phyloP scores from a whole-genome alignment of 2,329 filamentous ascomycete species.

The Penicillium sp. region DNA sequence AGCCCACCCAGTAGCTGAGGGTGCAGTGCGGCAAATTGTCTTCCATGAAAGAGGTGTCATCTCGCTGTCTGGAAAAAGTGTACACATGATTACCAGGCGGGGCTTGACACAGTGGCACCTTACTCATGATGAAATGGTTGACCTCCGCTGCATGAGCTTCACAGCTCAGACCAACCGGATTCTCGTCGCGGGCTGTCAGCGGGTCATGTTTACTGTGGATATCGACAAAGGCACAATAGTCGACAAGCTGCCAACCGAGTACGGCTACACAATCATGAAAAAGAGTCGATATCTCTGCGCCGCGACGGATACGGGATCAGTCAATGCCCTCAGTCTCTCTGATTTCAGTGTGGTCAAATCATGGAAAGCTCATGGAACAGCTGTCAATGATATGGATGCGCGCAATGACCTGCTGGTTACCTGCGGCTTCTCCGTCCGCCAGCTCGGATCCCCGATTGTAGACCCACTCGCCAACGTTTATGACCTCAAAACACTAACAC shows the following conservation, averaged over 20 bases:
- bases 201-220: conserved; percentile 76
- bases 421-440: conserved; percentile 85
- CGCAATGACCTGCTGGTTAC: conserved; percentile 94
- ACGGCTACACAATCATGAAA: conserved; percentile 89
- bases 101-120: conserved; percentile 89
- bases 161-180: conserved; percentile 84
- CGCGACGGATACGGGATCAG: conserved; percentile 75
- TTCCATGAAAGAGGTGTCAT: conserved; percentile 90
- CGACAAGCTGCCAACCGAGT: conserved; percentile 69
- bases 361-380: conserved; percentile 86
- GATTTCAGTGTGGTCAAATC: conserved; percentile 76
- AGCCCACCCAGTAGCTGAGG: conserved; percentile 71
- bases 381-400: conserved; percentile 95
- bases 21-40: conserved; percentile 80
- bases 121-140: conserved; percentile 73
- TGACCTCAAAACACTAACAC: conserved; percentile 84
- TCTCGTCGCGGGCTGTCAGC: conserved; percentile 81
- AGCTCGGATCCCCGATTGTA: conserved; percentile 74
- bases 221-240: conserved; percentile 70
- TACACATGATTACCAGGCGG: conserved; percentile 83
- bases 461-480: conserved; percentile 95
- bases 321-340: conserved; percentile 81
- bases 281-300: conserved; percentile 85
- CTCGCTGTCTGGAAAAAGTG: conserved; percentile 74
- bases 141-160: conserved; percentile 93